phyloP scores from a whole-genome alignment of 2,329 filamentous ascomycete species.

The Penicillium sp. region DNA sequence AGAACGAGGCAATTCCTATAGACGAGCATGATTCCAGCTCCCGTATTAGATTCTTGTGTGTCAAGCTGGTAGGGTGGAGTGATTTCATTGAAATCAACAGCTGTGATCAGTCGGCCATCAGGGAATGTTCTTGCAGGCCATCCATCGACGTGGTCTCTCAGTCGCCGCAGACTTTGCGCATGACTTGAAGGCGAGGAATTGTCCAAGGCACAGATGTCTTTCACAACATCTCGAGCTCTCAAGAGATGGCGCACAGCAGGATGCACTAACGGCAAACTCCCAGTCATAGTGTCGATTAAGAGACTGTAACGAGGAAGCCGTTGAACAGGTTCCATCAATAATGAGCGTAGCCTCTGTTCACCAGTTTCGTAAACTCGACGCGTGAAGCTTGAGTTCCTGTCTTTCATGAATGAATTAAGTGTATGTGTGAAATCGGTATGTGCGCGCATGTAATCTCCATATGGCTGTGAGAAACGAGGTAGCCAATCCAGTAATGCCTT shows the following conservation, averaged over 20 bases:
- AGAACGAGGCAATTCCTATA: conserved; percentile 79
- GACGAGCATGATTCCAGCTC: conserved; percentile 67
- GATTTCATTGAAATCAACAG: conserved; percentile 73
- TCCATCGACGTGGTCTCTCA: conserved; percentile 68
- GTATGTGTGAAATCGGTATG: conserved; percentile 81
- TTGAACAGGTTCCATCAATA: conserved; percentile 94
- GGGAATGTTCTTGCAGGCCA: conserved; percentile 71
- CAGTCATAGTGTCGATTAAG: conserved; percentile 91
- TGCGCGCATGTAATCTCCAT: conserved; percentile 85
- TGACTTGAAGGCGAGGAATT: conserved; percentile 60
- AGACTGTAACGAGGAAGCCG: conserved; percentile 89
- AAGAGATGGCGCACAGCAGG: conserved; percentile 77
- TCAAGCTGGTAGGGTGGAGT: conserved; percentile 61
- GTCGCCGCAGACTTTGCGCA: conserved; percentile 64
- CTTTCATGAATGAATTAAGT: conserved; percentile 68
- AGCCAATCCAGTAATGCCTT: conserved; percentile 86
- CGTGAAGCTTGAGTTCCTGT: conserved; percentile 75
- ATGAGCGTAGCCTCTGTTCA: conserved; percentile 82
- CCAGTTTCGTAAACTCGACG: conserved; percentile 74
- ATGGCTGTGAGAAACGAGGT: conserved; percentile 82
- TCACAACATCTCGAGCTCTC: conserved; percentile 86
- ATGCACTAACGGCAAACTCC: conserved; percentile 76
- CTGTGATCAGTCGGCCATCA: conserved; percentile 70
- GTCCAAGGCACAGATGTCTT: conserved; percentile 93
- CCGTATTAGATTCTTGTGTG: conserved; percentile 39